Conservation (phyloP, 2,329 filamentous ascomycete species). For the Corynespora cassiicola region DNA sequence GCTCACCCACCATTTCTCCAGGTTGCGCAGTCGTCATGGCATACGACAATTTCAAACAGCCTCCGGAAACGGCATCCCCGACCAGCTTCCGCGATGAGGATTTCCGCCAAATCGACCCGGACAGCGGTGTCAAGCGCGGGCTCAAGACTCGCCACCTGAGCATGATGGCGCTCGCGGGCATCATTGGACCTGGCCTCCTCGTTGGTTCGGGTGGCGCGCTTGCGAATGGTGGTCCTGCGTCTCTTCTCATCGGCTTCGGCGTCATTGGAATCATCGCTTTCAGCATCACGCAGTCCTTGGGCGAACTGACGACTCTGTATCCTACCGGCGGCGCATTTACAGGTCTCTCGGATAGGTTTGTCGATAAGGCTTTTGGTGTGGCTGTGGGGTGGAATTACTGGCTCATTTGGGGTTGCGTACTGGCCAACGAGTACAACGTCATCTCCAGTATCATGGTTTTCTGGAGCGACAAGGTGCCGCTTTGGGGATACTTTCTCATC, state of each 20-base stretch:
- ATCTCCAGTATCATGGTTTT: conserved; percentile 70
- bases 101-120: conserved; percentile 57
- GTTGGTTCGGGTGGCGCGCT: conserved; percentile 75
- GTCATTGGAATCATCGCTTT: conserved; percentile 74
- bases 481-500: conserved; percentile 51
- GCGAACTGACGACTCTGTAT: conserved; percentile 76
- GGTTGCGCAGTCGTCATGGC: conserved; percentile 6
- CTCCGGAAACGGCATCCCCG: conserved; percentile 3
- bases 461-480: conserved; percentile 62
- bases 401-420: conserved; percentile 69
- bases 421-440: conserved; percentile 76
- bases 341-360: conserved; percentile 67
- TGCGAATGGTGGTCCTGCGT: conserved; percentile 72
- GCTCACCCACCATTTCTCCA: neutral
- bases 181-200: conserved; percentile 73
- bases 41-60: conserved; percentile 6
- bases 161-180: conserved; percentile 61
- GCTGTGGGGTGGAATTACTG: conserved; percentile 43
- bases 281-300: conserved; percentile 74
- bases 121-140: conserved; percentile 71
- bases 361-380: conserved; percentile 21
- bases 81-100: conserved; percentile 26
- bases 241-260: conserved; percentile 75
- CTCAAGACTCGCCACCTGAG: conserved; percentile 72
- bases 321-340: conserved; percentile 75